Percentiles rank a stretch among this genome's conserved stretches.
Conservation (phyloP, 306 rosid genomes). For the Acacia acuminata region DNA sequence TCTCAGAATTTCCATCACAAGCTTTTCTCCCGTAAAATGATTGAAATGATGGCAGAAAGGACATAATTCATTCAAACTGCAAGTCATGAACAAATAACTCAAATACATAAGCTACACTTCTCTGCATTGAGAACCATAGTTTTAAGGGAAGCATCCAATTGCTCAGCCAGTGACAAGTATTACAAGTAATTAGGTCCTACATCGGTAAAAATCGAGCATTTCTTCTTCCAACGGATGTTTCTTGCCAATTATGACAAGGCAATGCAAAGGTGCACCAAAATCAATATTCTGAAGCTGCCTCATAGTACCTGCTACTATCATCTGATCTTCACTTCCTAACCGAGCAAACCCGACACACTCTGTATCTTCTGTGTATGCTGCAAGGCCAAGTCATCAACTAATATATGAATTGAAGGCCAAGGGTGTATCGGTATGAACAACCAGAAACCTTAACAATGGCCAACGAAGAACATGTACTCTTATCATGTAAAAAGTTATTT, state of each 20-base stretch:
- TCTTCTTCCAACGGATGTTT: conserved; percentile 82
- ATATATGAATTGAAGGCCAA: not conserved
- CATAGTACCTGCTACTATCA: conserved; percentile 55
- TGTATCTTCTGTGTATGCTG: conserved; percentile 69
- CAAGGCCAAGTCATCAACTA: conserved; percentile 17
- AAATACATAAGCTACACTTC: not conserved
- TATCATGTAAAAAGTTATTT: not conserved
- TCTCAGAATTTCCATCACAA: not conserved
- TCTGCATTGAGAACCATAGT: not conserved
- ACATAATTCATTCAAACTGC: not conserved
- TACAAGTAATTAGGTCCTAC: conserved; percentile 31
- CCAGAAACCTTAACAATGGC: not conserved
- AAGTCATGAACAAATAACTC: not conserved
- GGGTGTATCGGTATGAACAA: not conserved
- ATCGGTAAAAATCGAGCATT: conserved; percentile 74
- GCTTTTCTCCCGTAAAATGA: not conserved
- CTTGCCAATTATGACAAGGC: conserved; percentile 85
- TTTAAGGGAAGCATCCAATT: not conserved
- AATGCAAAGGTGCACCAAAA: conserved; percentile 91
- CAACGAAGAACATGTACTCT: not conserved
- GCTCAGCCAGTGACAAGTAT: conserved; percentile 18
- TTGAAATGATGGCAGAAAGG: not conserved
- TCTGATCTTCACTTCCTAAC: conserved; percentile 66
- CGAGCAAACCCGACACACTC: conserved; percentile 90
- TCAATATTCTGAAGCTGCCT: conserved; percentile 64